Evolutionary conservation across 345 rosid species (phyloP), one percentile per base, ranked within the genome.

Genomic region (Lagerstroemia speciosa): DNA sequence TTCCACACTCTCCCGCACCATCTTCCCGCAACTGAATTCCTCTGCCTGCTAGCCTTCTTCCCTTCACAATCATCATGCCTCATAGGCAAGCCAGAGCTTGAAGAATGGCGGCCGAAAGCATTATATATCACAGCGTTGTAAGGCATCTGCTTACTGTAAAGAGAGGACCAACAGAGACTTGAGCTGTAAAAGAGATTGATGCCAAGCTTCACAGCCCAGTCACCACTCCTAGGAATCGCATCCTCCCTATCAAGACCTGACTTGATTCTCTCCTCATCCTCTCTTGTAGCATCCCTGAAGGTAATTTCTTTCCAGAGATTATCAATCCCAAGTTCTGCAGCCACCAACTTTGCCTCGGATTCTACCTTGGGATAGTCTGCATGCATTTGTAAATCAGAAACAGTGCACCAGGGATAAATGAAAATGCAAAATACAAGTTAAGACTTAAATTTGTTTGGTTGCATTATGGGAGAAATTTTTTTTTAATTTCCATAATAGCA

Each of bases 1-100:
- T 87, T 93, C 97, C 98, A 93, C 75, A 91, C 92, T 76, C 81
- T 91, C 64, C 98, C 98, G 74, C 98, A 93, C 98, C 98, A 93
- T 85, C 84, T 93, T 43, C 97, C 98, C 2, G 77, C 98, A 76
- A 91, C 52, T 24, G 15, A 29, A 40, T 65, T 65, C 67, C 50
- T 65, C 67, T 74, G 98, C 78, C 77, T 86, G 66, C 72, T 71
- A 46, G 79, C 33, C 63, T 58, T 64, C 75, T 85, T 79, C 84
- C 81, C 83, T 65, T 88, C 86, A 55, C 75, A 73, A 40, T 73
- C 72, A 67, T 83, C 73, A 26, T 69, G 63, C 73, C 86, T 72
- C 31, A 58, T 53, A 53, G 82, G 86, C 2, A 89, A 83, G 80
- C 78, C 81, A 68, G 76, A 77, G 34, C 34, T 14, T 58, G 63